These are phyloP conservation scores for Hericium erinaceus DNA, from an alignment of 768 basidiomycete species.

Conservation along the genomic window DNA sequence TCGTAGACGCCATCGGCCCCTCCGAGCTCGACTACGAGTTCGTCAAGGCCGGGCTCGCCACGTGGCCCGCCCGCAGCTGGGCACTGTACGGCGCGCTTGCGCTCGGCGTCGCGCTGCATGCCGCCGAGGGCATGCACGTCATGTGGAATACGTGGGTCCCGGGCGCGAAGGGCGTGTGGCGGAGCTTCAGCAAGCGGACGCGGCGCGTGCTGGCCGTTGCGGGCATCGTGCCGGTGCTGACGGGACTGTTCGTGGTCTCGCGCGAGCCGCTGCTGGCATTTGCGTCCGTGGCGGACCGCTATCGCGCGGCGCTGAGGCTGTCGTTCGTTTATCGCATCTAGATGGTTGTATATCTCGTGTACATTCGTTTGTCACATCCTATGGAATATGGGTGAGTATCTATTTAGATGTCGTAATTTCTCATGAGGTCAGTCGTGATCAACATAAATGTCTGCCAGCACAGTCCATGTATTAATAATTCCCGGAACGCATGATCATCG, in stretches of 20 bases:
- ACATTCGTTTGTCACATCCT: neutral
- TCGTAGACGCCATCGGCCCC: constrained; percentile 55
- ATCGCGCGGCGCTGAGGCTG: constrained; percentile 37
- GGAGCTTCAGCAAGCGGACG: constrained; percentile 19
- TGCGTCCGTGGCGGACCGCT: constrained; percentile 39
- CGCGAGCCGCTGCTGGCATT: constrained; percentile 52
- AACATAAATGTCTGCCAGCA: neutral
- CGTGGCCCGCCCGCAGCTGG: constrained; percentile 56
- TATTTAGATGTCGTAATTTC: neutral
- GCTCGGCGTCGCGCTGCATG: constrained; percentile 46
- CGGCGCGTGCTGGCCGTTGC: constrained; percentile 28
- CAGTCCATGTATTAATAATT: neutral
- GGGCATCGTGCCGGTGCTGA: constrained; percentile 40
- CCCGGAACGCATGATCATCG: constrained; percentile 18
- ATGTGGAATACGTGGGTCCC: constrained; percentile 43
- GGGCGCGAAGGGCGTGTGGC: constrained; percentile 17
- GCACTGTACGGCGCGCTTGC: constrained; percentile 57
- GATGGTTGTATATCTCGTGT: neutral
- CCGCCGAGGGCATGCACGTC: constrained; percentile 48
- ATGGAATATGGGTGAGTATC: neutral
- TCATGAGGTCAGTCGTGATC: neutral
- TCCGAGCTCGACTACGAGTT: constrained; percentile 78
- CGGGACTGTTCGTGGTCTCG: constrained; percentile 45
- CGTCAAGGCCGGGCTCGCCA: constrained; percentile 60
- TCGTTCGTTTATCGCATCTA: constrained; percentile 41